Percentiles rank a stretch among this genome's conserved stretches.
Conservation (phyloP, 768 basidiomycete species). For the Russula compacta region DNA sequence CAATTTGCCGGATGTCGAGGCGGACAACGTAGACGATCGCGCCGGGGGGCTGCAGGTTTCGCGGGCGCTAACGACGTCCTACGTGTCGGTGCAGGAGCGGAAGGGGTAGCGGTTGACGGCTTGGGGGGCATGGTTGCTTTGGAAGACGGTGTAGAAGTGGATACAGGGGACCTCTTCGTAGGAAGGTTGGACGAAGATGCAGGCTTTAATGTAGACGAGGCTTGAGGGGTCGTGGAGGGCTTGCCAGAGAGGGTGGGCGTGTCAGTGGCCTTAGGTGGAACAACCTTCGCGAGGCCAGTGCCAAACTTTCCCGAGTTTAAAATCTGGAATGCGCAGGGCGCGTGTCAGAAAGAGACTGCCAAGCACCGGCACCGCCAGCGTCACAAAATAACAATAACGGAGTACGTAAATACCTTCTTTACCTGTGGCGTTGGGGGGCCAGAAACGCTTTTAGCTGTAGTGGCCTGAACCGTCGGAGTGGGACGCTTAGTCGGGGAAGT, state of each 20-base stretch:
- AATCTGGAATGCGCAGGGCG: constrained; percentile 11
- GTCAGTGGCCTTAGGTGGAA: constrained; percentile 33
- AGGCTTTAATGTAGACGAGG: constrained; percentile 31
- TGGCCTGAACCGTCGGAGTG: constrained; percentile 31
- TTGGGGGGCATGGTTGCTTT: constrained; percentile 19
- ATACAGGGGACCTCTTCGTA: constrained; percentile 27
- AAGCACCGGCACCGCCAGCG: not conserved
- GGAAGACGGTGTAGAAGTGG: constrained; percentile 18
- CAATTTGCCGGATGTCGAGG: constrained; percentile 17
- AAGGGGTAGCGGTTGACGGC: constrained; percentile 8
- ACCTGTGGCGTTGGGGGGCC: constrained; percentile 44
- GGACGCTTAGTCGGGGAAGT: constrained; percentile 25
- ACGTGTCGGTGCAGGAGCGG: constrained; percentile 6
- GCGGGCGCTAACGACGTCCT: constrained; percentile 34
- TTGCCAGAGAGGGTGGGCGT: constrained; percentile 28
- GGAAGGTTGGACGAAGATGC: constrained; percentile 12
- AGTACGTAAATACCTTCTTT: constrained; percentile 50
- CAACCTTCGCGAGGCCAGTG: constrained; percentile 34
- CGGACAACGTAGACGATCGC: constrained; percentile 13
- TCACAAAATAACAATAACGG: constrained; percentile 15
- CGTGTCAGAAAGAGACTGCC: constrained; percentile 21
- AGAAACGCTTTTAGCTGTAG: constrained; percentile 37
- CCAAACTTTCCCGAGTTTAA: constrained; percentile 21
- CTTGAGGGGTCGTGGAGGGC: constrained; percentile 9
- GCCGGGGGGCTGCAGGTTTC: constrained; percentile 1